Evolutionary conservation across 1,284 basidiomycete genomes (phyloP).

Genomic region (Moesziomyces parantarcticus): DNA sequence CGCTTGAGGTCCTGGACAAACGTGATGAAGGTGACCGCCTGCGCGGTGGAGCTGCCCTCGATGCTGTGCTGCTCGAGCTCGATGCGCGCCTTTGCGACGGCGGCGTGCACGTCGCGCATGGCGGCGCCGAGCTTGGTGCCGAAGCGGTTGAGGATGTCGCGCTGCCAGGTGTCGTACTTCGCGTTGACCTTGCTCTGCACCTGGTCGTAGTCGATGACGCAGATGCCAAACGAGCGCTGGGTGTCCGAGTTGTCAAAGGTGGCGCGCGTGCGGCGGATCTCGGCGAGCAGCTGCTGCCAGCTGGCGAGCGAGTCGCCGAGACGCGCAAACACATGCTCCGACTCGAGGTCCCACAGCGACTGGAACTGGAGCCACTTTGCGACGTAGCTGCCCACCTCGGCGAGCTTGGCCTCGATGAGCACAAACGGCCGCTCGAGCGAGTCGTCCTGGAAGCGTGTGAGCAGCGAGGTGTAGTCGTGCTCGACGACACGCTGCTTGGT

Average conservation of each 20-base stretch:
- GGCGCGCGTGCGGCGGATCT: slow-evolving; percentile 93
- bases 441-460: slow-evolving; percentile 78
- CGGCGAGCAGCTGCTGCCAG: slow-evolving; percentile 93
- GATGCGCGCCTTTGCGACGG: slow-evolving; percentile 89
- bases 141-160: slow-evolving; percentile 89
- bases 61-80: slow-evolving; percentile 92
- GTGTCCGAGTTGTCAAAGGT: slow-evolving; percentile 98
- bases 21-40: slow-evolving; percentile 97
- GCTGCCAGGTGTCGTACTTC: slow-evolving; percentile 98
- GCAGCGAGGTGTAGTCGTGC: slow-evolving; percentile 77
- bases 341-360: slow-evolving; percentile 96
- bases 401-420: slow-evolving; percentile 87
- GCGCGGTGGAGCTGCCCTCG: slow-evolving; percentile 77
- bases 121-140: slow-evolving; percentile 89
- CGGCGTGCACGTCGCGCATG: slow-evolving; percentile 96
- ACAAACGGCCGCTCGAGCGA: slow-evolving; percentile 84
- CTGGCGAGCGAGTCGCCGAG: slow-evolving; percentile 89
- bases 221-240: slow-evolving; percentile 86
- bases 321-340: slow-evolving; percentile 93
- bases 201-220: slow-evolving; percentile 95
- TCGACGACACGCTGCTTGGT: slow-evolving; percentile 35
- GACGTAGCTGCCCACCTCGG: slow-evolving; percentile 87
- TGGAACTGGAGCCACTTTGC: slow-evolving; percentile 99
- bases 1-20: slow-evolving; percentile 98
- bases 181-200: slow-evolving; percentile 97